Percentiles rank a stretch among this genome's conserved stretches.
Evolutionary conservation across 768 basidiomycete genomes (phyloP).

Genomic region (Termitomyces sp.): DNA sequence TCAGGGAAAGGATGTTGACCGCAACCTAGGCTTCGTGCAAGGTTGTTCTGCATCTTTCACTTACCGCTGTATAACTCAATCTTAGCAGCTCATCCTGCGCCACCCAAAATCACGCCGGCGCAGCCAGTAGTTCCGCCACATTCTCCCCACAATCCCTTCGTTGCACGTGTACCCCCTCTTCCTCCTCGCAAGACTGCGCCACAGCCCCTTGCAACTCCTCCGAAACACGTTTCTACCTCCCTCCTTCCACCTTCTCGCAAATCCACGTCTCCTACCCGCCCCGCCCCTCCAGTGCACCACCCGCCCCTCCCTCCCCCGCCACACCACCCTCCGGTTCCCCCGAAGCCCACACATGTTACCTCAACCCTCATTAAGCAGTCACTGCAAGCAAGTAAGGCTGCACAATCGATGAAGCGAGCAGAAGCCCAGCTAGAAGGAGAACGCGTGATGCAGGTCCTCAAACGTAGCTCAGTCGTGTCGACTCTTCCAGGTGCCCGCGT

Average conservation of each 20-base stretch:
- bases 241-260: slow-evolving; percentile 17
- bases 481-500: slow-evolving; percentile 28
- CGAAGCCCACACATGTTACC: slow-evolving; percentile 49
- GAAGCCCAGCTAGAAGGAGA: slow-evolving; percentile 69
- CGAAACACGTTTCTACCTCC: slow-evolving; percentile 30
- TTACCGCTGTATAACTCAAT: background rate
- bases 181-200: slow-evolving; percentile 46
- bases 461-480: slow-evolving; percentile 47
- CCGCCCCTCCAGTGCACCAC: slow-evolving; percentile 6
- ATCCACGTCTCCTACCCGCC: slow-evolving; percentile 17
- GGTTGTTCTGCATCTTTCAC: slow-evolving; percentile 39
- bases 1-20: slow-evolving; percentile 59
- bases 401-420: slow-evolving; percentile 64
- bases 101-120: slow-evolving; percentile 13
- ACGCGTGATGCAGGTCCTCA: slow-evolving; percentile 67
- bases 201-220: slow-evolving; percentile 28
- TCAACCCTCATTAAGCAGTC: slow-evolving; percentile 71
- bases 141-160: slow-evolving; percentile 39
- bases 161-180: slow-evolving; percentile 40
- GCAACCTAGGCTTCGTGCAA: slow-evolving; percentile 71
- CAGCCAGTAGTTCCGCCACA: slow-evolving; percentile 13
- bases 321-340: slow-evolving; percentile 24
- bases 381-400: slow-evolving; percentile 69
- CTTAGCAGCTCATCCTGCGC: slow-evolving; percentile 18
- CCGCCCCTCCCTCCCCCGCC: slow-evolving; percentile 9